phyloP scores from a whole-genome alignment of 1,284 basidiomycete genomes.

The Papiliotrema terrestris region DNA sequence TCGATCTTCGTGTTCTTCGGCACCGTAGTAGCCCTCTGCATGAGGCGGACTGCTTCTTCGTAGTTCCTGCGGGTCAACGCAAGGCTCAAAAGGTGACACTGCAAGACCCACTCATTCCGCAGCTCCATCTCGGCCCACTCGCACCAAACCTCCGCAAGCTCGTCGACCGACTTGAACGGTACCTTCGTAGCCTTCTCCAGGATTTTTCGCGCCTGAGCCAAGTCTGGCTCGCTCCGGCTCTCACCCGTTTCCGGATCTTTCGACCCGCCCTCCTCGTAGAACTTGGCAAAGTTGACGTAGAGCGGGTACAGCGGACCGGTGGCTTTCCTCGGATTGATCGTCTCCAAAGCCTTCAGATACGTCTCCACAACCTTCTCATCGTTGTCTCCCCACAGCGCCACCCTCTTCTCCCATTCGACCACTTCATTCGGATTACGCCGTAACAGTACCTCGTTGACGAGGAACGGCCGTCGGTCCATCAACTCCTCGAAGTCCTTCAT shows the following conservation, averaged over 20 bases:
- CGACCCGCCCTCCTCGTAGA: slow-evolving; percentile 92
- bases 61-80: slow-evolving; percentile 67
- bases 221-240: slow-evolving; percentile 65
- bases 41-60: slow-evolving; percentile 87
- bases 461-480: slow-evolving; percentile 92
- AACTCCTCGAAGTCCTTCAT: slow-evolving; percentile 94
- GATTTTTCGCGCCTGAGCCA: slow-evolving; percentile 84
- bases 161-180: slow-evolving; percentile 92
- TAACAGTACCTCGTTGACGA: slow-evolving; percentile 92
- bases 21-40: slow-evolving; percentile 90
- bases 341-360: slow-evolving; percentile 84
- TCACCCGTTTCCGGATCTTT: slow-evolving; percentile 55
- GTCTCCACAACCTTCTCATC: slow-evolving; percentile 94
- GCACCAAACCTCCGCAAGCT: slow-evolving; percentile 97
- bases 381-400: slow-evolving; percentile 88
- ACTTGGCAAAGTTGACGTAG: slow-evolving; percentile 93
- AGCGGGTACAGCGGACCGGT: slow-evolving; percentile 87
- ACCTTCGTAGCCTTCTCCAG: slow-evolving; percentile 88
- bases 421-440: slow-evolving; percentile 96
- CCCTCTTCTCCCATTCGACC: slow-evolving; percentile 98
- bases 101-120: slow-evolving; percentile 85
- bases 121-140: slow-evolving; percentile 99
- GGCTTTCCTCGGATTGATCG: slow-evolving; percentile 83
- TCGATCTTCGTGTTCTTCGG: slow-evolving; percentile 87
- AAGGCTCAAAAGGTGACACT: background rate